phyloP scores from a whole-genome alignment of 2,329 filamentous ascomycete species.

The Talaromyces rugulosus region DNA sequence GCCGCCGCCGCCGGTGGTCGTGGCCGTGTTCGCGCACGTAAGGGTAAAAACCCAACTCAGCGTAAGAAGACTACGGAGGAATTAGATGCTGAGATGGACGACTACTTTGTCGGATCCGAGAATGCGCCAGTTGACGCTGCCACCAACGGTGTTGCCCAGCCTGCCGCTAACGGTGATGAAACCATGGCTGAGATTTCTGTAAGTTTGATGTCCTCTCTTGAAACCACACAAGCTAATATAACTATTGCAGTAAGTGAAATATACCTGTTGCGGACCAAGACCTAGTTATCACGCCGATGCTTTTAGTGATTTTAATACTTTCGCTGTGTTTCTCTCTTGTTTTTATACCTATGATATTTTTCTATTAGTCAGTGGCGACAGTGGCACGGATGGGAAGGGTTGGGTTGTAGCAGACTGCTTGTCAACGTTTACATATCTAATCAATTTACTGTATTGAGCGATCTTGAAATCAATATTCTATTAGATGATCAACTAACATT shows the following conservation, averaged over 20 bases:
- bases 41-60: slow-evolving; percentile 59
- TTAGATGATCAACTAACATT: not conserved
- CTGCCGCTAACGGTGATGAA: slow-evolving; percentile 48
- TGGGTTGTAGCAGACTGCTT: not conserved
- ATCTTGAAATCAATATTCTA: not conserved
- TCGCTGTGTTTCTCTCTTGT: not conserved
- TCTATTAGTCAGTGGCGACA: not conserved
- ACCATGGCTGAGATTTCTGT: slow-evolving; percentile 57
- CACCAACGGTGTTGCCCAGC: slow-evolving; percentile 42
- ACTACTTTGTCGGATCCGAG: slow-evolving; percentile 68
- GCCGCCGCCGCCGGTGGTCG: slow-evolving; percentile 49
- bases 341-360: not conserved
- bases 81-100: slow-evolving; percentile 94
- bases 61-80: slow-evolving; percentile 91
- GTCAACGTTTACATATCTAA: not conserved
- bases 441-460: not conserved
- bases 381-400: not conserved
- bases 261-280: not conserved
- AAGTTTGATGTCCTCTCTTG: slow-evolving; percentile 19
- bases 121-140: slow-evolving; percentile 37
- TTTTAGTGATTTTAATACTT: not conserved
- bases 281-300: not conserved
- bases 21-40: slow-evolving; percentile 48
- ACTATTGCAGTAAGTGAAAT: not conserved
- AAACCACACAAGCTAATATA: not conserved